Conservation (phyloP, 331 rosid genomes). For the Acacia pycnantha region DNA sequence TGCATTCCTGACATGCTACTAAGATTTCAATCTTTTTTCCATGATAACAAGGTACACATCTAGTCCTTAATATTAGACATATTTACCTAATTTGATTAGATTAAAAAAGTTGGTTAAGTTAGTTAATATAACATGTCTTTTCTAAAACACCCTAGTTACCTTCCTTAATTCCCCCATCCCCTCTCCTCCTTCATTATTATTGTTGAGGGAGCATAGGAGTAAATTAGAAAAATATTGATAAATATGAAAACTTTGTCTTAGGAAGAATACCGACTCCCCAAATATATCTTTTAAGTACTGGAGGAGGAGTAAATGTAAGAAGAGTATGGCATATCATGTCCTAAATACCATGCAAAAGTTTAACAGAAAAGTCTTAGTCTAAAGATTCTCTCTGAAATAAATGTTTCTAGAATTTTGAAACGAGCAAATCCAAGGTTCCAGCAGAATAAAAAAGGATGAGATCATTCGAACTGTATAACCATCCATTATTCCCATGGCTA, state of each 20-base stretch:
- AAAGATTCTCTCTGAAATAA: neutral
- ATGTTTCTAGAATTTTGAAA: neutral
- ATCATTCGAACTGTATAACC: neutral
- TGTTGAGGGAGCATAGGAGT: no score
- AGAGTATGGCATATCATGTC: slow-evolving; percentile 8
- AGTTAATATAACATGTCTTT: no score
- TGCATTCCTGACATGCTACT: slow-evolving; percentile 24
- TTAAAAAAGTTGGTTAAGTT: no score
- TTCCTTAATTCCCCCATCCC: no score
- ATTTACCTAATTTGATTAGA: no score
- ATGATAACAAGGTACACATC: slow-evolving; percentile 23
- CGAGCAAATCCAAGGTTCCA: neutral
- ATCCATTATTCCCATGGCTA: neutral
- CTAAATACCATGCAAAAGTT: neutral
- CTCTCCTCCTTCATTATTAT: no score
- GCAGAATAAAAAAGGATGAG: neutral
- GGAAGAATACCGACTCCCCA: no score
- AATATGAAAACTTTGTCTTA: no score
- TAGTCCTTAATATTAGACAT: no score
- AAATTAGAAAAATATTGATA: no score
- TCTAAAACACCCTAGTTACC: no score
- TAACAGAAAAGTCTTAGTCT: neutral
- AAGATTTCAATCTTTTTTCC: slow-evolving; percentile 33
- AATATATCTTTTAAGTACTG: no score
- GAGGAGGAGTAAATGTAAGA: neutral